Evolutionary conservation across 495 filamentous ascomycete genomes (phyloP).

Genomic region (Penicillium maclennaniae): DNA sequence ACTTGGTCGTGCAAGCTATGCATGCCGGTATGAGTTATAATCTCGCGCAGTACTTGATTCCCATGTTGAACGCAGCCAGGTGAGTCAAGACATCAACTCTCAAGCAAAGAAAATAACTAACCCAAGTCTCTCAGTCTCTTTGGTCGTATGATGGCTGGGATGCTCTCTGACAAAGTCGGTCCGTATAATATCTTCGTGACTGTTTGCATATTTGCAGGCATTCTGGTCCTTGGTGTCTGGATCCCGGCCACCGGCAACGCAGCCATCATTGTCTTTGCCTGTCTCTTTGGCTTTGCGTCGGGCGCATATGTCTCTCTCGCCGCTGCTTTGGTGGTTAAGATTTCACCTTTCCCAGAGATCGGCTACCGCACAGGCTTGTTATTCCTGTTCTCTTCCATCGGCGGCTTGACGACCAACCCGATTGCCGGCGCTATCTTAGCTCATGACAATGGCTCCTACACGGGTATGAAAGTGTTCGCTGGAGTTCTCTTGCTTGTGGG

Average conservation of each 20-base stretch:
- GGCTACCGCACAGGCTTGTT: conserved; percentile 25
- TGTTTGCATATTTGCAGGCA: conserved; percentile 21
- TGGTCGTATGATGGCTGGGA: conserved; percentile 23
- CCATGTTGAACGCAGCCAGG: conserved; percentile 65
- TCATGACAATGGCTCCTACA: conserved; percentile 12
- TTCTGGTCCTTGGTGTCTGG: conserved; percentile 28
- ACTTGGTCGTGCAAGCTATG: conserved; percentile 54
- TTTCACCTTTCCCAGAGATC: conserved; percentile 24
- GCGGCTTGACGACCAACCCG: conserved; percentile 55
- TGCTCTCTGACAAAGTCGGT: conserved; percentile 24
- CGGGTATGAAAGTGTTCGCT: conserved; percentile 23
- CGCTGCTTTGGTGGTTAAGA: conserved; percentile 23
- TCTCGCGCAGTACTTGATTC: conserved; percentile 59
- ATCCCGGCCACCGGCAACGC: conserved; percentile 21
- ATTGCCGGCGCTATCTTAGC: conserved; percentile 53
- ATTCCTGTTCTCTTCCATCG: conserved; percentile 18
- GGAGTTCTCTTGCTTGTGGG: conserved; percentile 21
- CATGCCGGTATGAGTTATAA: conserved; percentile 50
- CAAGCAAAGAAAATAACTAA: too few species aligned
- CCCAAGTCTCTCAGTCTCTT: conserved; percentile 7
- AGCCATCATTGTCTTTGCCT: conserved; percentile 25
- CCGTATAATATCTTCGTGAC: conserved; percentile 25
- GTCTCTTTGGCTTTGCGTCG: conserved; percentile 28
- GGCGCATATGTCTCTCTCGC: conserved; percentile 30
- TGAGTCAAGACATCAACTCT: conserved; percentile 13